Conservation (phyloP, 164 flowering plant species). For the Piper longum region DNA sequence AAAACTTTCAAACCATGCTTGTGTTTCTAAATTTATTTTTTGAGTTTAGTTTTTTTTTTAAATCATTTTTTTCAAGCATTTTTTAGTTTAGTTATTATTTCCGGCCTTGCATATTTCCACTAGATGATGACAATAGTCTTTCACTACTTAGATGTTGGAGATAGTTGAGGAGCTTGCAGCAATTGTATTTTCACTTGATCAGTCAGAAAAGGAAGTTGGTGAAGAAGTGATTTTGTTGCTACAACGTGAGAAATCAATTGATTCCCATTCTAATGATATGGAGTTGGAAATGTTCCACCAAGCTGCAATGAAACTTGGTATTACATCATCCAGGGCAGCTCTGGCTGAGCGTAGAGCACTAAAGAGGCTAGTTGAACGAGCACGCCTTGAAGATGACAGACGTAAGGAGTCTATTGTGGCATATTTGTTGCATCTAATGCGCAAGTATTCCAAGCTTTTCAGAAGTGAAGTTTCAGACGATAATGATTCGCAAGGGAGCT, state of each 20-base stretch:
- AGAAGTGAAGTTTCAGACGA: constrained; percentile 83
- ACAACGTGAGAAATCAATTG: constrained; percentile 72
- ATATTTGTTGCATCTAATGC: constrained; percentile 85
- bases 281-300: constrained; percentile 91
- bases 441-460: constrained; percentile 85
- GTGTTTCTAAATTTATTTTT: no score
- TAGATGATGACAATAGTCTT: no score
- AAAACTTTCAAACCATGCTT: no score
- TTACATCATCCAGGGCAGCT: constrained; percentile 88
- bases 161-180: constrained; percentile 59
- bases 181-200: constrained; percentile 53
- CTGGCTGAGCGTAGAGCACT: constrained; percentile 91
- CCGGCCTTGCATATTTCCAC: no score
- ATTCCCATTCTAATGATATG: constrained; percentile 33
- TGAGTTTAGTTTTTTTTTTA: no score
- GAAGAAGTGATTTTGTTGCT: constrained; percentile 83
- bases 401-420: constrained; percentile 94
- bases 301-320: constrained; percentile 77
- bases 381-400: constrained; percentile 82
- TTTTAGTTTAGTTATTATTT: neutral
- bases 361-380: constrained; percentile 72
- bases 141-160: constrained; percentile 43
- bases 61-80: no score
- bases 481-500: constrained; percentile 96
- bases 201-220: constrained; percentile 81